A percentile compares a stretch with the other conserved stretches of the same genome.
Evolutionary conservation across 2,329 filamentous ascomycete species (phyloP).

Genomic region (Curvularia spicifera): DNA sequence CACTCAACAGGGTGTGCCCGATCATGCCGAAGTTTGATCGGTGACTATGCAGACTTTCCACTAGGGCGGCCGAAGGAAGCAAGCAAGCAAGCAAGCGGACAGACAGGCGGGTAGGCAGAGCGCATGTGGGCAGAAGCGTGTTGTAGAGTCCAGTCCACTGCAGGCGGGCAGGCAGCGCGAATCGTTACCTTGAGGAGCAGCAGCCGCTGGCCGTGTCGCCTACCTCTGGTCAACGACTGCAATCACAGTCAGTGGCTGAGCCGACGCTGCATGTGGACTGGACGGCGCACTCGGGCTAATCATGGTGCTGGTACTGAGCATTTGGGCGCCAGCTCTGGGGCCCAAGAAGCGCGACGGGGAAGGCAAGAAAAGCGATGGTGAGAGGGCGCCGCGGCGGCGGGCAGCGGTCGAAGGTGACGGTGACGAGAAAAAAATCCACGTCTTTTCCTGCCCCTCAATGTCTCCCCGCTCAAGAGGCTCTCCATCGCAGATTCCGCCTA

Average conservation of each 20-base stretch:
- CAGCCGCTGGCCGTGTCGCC: conserved; percentile 3
- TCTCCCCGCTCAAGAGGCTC: background rate
- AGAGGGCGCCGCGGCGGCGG: too few species aligned
- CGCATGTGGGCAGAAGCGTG: background rate
- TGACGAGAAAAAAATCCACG: too few species aligned
- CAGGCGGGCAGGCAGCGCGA: background rate
- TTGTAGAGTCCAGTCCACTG: background rate
- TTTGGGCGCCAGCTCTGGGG: conserved; percentile 5
- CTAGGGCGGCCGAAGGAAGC: conserved; percentile 12
- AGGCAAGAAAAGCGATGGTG: conserved; percentile 1
- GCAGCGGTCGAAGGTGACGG: background rate
- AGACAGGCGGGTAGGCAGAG: background rate
- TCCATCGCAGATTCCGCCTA: background rate
- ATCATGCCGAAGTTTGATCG: conserved; percentile 21
- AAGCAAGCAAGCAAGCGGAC: background rate
- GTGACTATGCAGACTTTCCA: conserved; percentile 14
- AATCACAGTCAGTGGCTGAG: conserved; percentile 8
- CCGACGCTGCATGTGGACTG: conserved; percentile 11
- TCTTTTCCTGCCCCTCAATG: background rate
- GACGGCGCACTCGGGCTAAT: conserved; percentile 4
- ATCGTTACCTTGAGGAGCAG: background rate
- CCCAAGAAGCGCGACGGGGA: conserved; percentile 7
- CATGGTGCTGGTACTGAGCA: conserved; percentile 1
- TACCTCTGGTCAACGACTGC: background rate
- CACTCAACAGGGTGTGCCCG: conserved; percentile 22